phyloP scores from a whole-genome alignment of 352 stramenopile genomes.

The Globisporangium takayamanum region DNA sequence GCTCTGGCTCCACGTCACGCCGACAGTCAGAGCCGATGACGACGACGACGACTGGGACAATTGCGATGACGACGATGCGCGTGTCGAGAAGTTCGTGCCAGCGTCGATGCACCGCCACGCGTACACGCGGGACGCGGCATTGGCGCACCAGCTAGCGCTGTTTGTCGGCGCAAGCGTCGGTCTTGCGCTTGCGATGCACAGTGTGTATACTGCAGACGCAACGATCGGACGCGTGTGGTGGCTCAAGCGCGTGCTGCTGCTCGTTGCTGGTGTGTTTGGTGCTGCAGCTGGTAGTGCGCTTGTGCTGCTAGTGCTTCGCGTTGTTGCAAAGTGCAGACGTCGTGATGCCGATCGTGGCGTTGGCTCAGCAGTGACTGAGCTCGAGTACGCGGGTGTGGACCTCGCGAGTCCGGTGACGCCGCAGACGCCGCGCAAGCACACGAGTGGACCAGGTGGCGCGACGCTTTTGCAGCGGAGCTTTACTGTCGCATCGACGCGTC shows the following conservation, averaged over 20 bases:
- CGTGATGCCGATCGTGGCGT: slow-evolving; percentile 13
- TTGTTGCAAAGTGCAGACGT: slow-evolving; percentile 10
- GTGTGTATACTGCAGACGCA: slow-evolving; percentile 20
- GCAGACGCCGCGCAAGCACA: slow-evolving; percentile 27
- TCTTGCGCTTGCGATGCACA: slow-evolving; percentile 24
- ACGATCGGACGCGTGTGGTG: slow-evolving; percentile 24
- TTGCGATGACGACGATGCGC: slow-evolving; percentile 23
- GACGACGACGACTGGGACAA: slow-evolving; percentile 26
- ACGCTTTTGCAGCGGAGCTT: slow-evolving; percentile 18
- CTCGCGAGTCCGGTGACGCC: slow-evolving; percentile 26
- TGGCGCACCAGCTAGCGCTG: slow-evolving; percentile 21
- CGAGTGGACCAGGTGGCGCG: slow-evolving; percentile 1
- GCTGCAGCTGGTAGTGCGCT: slow-evolving; percentile 22
- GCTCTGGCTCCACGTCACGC: slow-evolving; percentile 43
- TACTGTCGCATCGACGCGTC: slow-evolving; percentile 29
- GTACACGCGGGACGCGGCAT: slow-evolving; percentile 28
- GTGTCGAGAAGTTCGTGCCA: slow-evolving; percentile 33
- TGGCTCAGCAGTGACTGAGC: slow-evolving; percentile 30
- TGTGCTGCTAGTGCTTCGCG: slow-evolving; percentile 14
- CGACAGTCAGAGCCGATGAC: not conserved
- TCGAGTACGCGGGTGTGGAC: slow-evolving; percentile 30
- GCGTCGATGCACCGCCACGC: slow-evolving; percentile 18
- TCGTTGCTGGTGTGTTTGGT: slow-evolving; percentile 20
- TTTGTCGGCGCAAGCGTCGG: slow-evolving; percentile 29
- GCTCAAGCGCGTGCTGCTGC: slow-evolving; percentile 27